Conservation (phyloP, 208 protist species). For the Wallacemonas sp. region DNA sequence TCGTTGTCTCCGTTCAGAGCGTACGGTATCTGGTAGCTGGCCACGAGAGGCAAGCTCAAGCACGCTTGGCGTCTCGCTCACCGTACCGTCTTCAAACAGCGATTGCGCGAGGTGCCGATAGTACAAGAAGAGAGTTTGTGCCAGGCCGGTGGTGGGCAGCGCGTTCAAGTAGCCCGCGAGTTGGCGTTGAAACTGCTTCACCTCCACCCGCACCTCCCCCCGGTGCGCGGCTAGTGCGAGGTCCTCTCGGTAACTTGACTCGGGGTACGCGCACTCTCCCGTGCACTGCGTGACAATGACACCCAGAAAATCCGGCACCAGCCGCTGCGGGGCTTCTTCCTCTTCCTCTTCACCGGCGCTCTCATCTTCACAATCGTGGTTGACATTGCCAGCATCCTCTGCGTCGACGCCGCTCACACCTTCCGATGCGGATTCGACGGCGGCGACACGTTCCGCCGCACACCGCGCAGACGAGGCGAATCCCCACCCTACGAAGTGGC, state of each 20-base stretch:
- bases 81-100: background rate
- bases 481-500: constrained; percentile 76
- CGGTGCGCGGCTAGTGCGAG: background rate
- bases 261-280: constrained; percentile 32
- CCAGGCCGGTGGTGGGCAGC: background rate
- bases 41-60: no score
- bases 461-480: constrained; percentile 34
- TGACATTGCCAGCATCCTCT: background rate
- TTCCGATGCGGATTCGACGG: background rate
- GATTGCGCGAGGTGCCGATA: background rate
- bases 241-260: constrained; percentile 5
- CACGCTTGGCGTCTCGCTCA: background rate
- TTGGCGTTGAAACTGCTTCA: constrained; percentile 1
- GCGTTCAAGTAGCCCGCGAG: background rate
- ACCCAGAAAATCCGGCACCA: constrained; percentile 52
- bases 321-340: background rate
- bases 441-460: background rate
- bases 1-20: no score
- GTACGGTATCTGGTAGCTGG: no score
- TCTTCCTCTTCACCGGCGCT: background rate
- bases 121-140: background rate
- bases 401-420: no score
- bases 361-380: background rate
- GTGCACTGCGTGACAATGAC: constrained; percentile 79
- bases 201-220: background rate